phyloP scores from a whole-genome alignment of 2,329 filamentous ascomycete genomes.

The Juglanconis oblonga region DNA sequence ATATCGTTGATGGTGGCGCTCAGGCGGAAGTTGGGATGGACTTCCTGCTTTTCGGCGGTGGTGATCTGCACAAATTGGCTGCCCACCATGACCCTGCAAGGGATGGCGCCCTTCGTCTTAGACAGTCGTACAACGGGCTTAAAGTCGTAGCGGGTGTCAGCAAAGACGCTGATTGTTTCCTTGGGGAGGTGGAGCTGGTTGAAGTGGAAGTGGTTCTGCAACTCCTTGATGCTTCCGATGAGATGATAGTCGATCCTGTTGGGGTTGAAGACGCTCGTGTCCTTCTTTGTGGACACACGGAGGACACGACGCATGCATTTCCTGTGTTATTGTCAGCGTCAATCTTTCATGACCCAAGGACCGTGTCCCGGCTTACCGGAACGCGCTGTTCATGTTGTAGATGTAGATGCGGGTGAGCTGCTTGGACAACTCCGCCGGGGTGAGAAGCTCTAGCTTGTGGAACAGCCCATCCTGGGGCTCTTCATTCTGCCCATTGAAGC shows the following conservation, averaged over 20 bases:
- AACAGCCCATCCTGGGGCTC: conserved; percentile 66
- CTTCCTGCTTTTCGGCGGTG: conserved; percentile 66
- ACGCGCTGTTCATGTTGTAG: conserved; percentile 72
- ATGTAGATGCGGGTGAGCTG: conserved; percentile 63
- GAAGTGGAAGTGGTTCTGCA: conserved; percentile 65
- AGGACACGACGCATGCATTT: conserved; percentile 65
- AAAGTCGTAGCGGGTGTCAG: conserved; percentile 63
- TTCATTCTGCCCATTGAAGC: conserved; percentile 61
- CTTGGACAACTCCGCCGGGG: conserved; percentile 57
- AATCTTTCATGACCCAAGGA: background rate
- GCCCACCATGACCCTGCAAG: conserved; percentile 66
- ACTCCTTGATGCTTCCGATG: conserved; percentile 62
- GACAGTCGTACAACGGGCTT: conserved; percentile 64
- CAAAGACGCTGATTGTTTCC: conserved; percentile 67
- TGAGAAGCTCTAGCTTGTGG: conserved; percentile 60
- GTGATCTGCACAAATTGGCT: conserved; percentile 69
- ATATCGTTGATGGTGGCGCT: conserved; percentile 68
- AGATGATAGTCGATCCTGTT: conserved; percentile 65
- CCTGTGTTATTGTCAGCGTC: conserved; percentile 26
- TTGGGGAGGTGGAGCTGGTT: conserved; percentile 66
- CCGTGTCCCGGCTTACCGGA: conserved; percentile 43
- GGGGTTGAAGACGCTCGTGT: conserved; percentile 59
- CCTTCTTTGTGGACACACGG: conserved; percentile 59
- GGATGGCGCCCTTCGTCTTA: conserved; percentile 68
- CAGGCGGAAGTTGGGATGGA: conserved; percentile 59